These are phyloP conservation scores for Stagonosporopsis rhizophila DNA, from an alignment of 2,329 filamentous ascomycete species.

Conservation along the genomic window DNA sequence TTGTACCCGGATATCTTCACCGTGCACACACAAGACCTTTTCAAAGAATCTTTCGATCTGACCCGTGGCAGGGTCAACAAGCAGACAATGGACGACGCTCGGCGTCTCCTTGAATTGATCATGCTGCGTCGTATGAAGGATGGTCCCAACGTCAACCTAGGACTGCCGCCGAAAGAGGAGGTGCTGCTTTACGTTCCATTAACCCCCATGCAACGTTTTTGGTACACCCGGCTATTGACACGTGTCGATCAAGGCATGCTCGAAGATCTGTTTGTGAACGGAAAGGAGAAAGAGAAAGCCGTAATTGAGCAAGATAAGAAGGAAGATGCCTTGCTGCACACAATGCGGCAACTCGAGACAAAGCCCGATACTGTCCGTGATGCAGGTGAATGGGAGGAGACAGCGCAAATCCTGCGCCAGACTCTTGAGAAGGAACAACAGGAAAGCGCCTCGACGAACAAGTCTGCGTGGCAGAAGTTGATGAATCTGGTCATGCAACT, in stretches of 20 bases:
- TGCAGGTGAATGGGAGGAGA: conserved; percentile 62
- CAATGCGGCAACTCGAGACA: conserved; percentile 40
- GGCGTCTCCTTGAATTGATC: conserved; percentile 61
- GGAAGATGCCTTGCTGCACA: conserved; percentile 44
- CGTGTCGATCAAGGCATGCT: conserved; percentile 60
- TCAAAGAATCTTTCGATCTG: conserved; percentile 65
- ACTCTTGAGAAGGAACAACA: conserved; percentile 62
- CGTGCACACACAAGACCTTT: conserved; percentile 57
- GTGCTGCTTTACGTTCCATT: conserved; percentile 64
- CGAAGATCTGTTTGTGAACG: conserved; percentile 60
- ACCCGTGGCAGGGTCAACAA: conserved; percentile 61
- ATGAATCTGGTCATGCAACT: conserved; percentile 65
- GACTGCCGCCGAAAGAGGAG: conserved; percentile 64
- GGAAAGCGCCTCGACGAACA: conserved; percentile 28
- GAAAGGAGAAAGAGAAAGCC: conserved; percentile 54
- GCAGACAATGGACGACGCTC: conserved; percentile 60
- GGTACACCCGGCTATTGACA: conserved; percentile 65
- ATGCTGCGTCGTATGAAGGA: conserved; percentile 67
- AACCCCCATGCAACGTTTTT: conserved; percentile 64
- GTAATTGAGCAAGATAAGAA: conserved; percentile 49
- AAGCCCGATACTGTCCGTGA: conserved; percentile 12
- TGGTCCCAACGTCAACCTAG: conserved; percentile 61
- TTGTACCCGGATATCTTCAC: conserved; percentile 66
- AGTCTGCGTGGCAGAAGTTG: conserved; percentile 56
- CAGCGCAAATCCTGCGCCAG: conserved; percentile 97